Conservation (phyloP, 768 basidiomycete species). For the Neoboletus subvelutipes region DNA sequence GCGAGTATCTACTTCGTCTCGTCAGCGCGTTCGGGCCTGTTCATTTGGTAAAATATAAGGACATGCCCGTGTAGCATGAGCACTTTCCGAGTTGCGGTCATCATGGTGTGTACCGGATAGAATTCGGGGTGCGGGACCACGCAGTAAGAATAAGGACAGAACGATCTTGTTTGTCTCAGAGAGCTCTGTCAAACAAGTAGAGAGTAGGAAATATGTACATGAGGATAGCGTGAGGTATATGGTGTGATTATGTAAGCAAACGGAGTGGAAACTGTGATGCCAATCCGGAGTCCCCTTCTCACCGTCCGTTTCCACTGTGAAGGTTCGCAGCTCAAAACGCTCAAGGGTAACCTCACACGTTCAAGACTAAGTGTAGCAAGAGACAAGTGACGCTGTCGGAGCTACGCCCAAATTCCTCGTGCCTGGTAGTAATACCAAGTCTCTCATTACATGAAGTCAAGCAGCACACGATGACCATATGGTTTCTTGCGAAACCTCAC, state of each 20-base stretch:
- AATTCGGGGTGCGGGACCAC: too few species aligned
- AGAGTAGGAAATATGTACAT: too few species aligned
- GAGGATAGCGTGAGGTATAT: too few species aligned
- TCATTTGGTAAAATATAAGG: not conserved
- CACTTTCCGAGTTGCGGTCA: slow-evolving; percentile 35
- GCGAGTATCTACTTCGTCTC: slow-evolving; percentile 52
- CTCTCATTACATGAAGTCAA: not conserved
- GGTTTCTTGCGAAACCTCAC: not conserved
- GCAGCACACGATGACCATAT: not conserved
- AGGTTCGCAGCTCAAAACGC: not conserved
- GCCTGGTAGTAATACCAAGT: not conserved
- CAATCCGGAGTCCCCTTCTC: not conserved
- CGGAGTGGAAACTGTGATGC: too few species aligned
- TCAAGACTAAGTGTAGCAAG: not conserved
- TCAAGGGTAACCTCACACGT: not conserved
- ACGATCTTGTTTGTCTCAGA: too few species aligned
- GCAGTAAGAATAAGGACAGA: too few species aligned
- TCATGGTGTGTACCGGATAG: too few species aligned
- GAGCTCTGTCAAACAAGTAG: too few species aligned
- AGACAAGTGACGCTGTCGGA: not conserved
- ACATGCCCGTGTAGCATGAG: slow-evolving; percentile 48
- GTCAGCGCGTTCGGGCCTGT: not conserved
- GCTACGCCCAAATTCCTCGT: not conserved
- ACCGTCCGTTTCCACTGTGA: not conserved
- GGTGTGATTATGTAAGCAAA: too few species aligned